A percentile compares a stretch with the other conserved stretches of the same genome.
phyloP scores from a whole-genome alignment of 306 rosid genomes.

The Prunus campanulata region DNA sequence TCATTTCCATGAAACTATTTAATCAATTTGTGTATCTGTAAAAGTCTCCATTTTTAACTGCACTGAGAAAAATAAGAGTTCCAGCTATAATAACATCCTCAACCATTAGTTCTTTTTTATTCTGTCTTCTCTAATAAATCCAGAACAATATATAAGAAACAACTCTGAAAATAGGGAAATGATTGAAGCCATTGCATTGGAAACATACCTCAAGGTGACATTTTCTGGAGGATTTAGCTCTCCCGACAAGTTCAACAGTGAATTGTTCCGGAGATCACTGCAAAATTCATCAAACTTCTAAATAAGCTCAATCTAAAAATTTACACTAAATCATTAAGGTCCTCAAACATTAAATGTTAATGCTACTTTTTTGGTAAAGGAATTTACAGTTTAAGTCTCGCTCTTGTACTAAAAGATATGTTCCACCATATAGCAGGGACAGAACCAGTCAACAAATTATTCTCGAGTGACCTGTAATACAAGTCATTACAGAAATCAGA shows the following conservation, averaged over 20 bases:
- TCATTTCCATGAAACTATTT: too few species aligned
- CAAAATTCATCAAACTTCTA: conserved; percentile 23
- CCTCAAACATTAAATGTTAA: background rate
- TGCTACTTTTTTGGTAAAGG: conserved; percentile 1
- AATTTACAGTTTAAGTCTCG: conserved; percentile 55
- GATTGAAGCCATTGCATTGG: background rate
- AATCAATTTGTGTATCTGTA: too few species aligned
- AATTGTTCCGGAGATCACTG: conserved; percentile 77
- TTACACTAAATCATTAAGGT: background rate
- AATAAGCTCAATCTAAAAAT: conserved; percentile 17
- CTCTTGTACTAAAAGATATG: conserved; percentile 31
- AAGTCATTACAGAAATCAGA: conserved; percentile 24
- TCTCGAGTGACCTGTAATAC: conserved; percentile 50
- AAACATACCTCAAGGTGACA: conserved; percentile 67
- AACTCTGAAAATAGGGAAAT: background rate
- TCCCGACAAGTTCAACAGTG: conserved; percentile 42
- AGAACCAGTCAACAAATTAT: conserved; percentile 52
- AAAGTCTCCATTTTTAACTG: too few species aligned
- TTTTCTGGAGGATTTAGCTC: conserved; percentile 47
- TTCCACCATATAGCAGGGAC: conserved; percentile 55
- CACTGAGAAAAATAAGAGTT: too few species aligned
- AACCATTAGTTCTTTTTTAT: too few species aligned
- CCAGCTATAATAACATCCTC: too few species aligned
- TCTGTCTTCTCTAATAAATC: background rate
- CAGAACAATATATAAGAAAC: background rate